Evolutionary conservation across 2,329 filamentous ascomycete genomes (phyloP).

Genomic region (Beauveria sp.): DNA sequence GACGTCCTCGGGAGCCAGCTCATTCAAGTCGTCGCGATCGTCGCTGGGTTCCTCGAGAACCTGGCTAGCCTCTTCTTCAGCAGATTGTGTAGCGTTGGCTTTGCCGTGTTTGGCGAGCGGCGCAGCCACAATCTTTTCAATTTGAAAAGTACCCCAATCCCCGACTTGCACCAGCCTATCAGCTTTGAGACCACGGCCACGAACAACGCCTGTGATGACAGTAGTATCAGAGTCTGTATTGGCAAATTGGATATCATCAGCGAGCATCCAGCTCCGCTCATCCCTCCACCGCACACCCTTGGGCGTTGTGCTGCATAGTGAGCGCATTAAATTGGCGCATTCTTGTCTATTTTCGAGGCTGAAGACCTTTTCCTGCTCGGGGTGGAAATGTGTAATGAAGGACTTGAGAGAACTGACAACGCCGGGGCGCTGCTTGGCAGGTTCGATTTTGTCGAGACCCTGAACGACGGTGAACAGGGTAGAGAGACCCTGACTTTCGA

Average conservation of each 20-base stretch:
- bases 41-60: slow-evolving; percentile 64
- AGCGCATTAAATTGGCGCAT: slow-evolving; percentile 82
- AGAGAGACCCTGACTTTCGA: slow-evolving; percentile 91
- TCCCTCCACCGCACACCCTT: slow-evolving; percentile 96
- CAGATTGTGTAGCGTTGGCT: slow-evolving; percentile 63
- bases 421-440: slow-evolving; percentile 68
- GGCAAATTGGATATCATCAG: slow-evolving; percentile 72
- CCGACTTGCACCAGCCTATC: slow-evolving; percentile 86
- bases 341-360: slow-evolving; percentile 84
- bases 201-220: slow-evolving; percentile 73
- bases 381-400: slow-evolving; percentile 91
- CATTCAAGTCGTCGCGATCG: slow-evolving; percentile 75
- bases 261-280: slow-evolving; percentile 89
- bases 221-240: slow-evolving; percentile 54
- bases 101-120: slow-evolving; percentile 55
- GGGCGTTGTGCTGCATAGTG: slow-evolving; percentile 82
- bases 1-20: slow-evolving; percentile 79
- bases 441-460: slow-evolving; percentile 68
- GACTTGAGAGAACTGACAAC: slow-evolving; percentile 79
- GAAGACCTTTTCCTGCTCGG: slow-evolving; percentile 83
- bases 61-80: slow-evolving; percentile 46
- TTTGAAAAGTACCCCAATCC: slow-evolving; percentile 89
- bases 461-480: slow-evolving; percentile 84
- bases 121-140: slow-evolving; percentile 78
- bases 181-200: slow-evolving; percentile 80